These are phyloP conservation scores for Plasmodium yoelii DNA, from an alignment of 169 alveolate genomes.

Conservation along the genomic window DNA sequence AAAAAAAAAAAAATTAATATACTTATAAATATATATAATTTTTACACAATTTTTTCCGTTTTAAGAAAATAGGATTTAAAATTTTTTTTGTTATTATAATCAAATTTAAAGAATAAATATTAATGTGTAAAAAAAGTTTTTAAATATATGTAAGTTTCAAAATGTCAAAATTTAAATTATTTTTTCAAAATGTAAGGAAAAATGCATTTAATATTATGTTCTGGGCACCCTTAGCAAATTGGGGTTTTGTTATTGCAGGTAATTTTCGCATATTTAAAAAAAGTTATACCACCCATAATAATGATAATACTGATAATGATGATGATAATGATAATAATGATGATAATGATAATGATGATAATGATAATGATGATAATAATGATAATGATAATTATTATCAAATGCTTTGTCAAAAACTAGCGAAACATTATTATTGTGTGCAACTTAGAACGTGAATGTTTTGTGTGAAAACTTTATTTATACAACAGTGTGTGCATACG, in stretches of 20 bases:
- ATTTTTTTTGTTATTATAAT: background rate
- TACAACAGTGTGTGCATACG: background rate
- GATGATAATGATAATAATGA: no score
- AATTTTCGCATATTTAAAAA: conserved; percentile 8
- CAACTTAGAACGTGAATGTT: background rate
- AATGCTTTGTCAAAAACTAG: background rate
- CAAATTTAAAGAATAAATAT: background rate
- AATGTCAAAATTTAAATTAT: conserved; percentile 26
- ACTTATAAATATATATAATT: no score
- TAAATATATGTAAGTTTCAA: background rate
- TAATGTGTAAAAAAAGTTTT: background rate
- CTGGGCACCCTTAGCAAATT: conserved; percentile 97
- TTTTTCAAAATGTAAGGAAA: conserved; percentile 36
- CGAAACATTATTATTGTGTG: background rate
- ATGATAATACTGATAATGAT: no score
- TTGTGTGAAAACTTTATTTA: background rate
- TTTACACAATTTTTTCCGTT: no score
- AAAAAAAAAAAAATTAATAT: no score
- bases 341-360: no score
- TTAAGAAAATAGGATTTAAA: no score
- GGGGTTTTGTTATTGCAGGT: conserved; percentile 96
- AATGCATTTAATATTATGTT: conserved; percentile 87
- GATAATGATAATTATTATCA: no score
- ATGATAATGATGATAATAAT: no score
- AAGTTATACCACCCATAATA: background rate